These are phyloP conservation scores for Geotrichum siamense DNA, from an alignment of 1,139 yeast genomes.

Conservation along the genomic window DNA sequence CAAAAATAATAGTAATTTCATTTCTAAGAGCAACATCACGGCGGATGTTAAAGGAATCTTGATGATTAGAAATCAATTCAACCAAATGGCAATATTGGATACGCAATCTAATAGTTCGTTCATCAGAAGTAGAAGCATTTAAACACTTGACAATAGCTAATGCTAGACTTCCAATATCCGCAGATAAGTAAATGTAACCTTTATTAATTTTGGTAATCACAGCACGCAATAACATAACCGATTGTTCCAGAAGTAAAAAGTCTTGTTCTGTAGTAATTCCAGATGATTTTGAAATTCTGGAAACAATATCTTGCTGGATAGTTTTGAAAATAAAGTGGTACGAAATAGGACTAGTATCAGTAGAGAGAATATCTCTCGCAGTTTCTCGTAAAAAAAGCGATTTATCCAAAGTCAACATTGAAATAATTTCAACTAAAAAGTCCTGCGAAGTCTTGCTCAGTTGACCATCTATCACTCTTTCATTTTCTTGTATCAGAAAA, in stretches of 20 bases:
- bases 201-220: slow-evolving; percentile 39
- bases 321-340: slow-evolving; percentile 37
- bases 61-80: slow-evolving; percentile 44
- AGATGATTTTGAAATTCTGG: slow-evolving; percentile 5
- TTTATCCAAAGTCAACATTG: slow-evolving; percentile 22
- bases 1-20: slow-evolving; percentile 49
- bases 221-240: slow-evolving; percentile 38
- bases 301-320: slow-evolving; percentile 22
- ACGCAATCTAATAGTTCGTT: slow-evolving; percentile 43
- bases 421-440: slow-evolving; percentile 25
- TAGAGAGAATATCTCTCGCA: slow-evolving; percentile 43
- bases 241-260: slow-evolving; percentile 38
- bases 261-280: slow-evolving; percentile 23
- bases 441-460: slow-evolving; percentile 16
- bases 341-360: slow-evolving; percentile 41
- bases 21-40: slow-evolving; percentile 60
- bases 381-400: slow-evolving; percentile 38
- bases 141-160: slow-evolving; percentile 35
- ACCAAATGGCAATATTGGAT: slow-evolving; percentile 54
- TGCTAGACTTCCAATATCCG: slow-evolving; percentile 38
- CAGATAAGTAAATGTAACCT: slow-evolving; percentile 37
- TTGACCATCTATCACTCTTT: slow-evolving; percentile 19
- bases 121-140: slow-evolving; percentile 36
- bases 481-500: slow-evolving; percentile 24
- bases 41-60: slow-evolving; percentile 30